Evolutionary conservation across 805 yeast genomes (phyloP).

Genomic region (Hyphopichia homilentoma): DNA sequence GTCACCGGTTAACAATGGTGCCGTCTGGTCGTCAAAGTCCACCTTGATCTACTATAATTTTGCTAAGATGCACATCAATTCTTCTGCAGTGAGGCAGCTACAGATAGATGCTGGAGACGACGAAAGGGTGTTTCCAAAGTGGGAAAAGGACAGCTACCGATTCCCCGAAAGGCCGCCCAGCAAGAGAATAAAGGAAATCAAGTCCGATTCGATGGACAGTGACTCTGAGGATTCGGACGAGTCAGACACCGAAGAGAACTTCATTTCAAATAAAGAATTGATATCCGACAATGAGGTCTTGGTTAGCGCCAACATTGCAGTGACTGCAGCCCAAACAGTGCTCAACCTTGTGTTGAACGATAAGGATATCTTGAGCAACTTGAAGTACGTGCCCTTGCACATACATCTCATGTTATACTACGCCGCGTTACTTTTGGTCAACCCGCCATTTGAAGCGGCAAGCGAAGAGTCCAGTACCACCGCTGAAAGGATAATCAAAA

Average conservation of each 20-base stretch:
- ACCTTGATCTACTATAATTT: slow-evolving; percentile 68
- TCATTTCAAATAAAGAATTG: slow-evolving; percentile 28
- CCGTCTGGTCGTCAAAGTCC: slow-evolving; percentile 65
- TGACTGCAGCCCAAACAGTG: slow-evolving; percentile 61
- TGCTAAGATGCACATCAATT: slow-evolving; percentile 72
- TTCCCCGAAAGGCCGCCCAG: too few relatives aligned
- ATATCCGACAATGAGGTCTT: slow-evolving; percentile 30
- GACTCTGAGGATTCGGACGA: slow-evolving; percentile 12
- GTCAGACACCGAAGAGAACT: slow-evolving; percentile 25
- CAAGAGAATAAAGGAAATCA: slow-evolving; percentile 7
- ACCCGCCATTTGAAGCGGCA: slow-evolving; percentile 38
- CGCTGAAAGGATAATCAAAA: slow-evolving; percentile 15
- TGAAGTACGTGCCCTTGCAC: slow-evolving; percentile 68
- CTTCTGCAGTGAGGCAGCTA: slow-evolving; percentile 42
- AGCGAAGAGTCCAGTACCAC: slow-evolving; percentile 21
- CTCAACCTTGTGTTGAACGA: slow-evolving; percentile 57
- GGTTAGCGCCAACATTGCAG: slow-evolving; percentile 47
- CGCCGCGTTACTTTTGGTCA: slow-evolving; percentile 54
- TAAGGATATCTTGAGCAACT: slow-evolving; percentile 50
- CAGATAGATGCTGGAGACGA: slow-evolving; percentile 25
- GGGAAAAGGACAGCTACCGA: too few relatives aligned
- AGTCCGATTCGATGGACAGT: slow-evolving; percentile 6
- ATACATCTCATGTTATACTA: slow-evolving; percentile 69
- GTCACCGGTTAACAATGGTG: slow-evolving; percentile 53
- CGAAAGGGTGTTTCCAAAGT: slow-evolving; percentile 28